phyloP scores from a whole-genome alignment of 805 yeast genomes.

The Debaryomyces tyrocola region DNA sequence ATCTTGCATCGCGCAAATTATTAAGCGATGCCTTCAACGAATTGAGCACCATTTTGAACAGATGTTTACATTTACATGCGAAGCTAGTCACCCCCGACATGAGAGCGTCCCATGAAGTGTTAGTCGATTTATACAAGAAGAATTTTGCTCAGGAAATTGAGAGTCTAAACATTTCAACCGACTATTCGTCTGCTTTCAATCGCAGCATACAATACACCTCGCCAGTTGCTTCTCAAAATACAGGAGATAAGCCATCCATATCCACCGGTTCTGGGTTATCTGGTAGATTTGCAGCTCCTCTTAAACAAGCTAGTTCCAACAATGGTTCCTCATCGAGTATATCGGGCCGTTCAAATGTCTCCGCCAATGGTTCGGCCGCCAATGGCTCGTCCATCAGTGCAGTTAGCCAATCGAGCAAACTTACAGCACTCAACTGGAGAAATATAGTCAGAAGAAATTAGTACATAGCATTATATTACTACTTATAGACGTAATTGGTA shows the following conservation, averaged over 20 bases:
- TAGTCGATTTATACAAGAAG: slow-evolving; percentile 60
- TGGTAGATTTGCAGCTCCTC: slow-evolving; percentile 2
- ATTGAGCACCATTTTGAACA: slow-evolving; percentile 60
- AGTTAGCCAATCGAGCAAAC: slow-evolving; percentile 8
- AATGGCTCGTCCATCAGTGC: slow-evolving; percentile 11
- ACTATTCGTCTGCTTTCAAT: slow-evolving; percentile 26
- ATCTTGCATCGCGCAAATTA: slow-evolving; percentile 30
- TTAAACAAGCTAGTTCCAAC: slow-evolving; percentile 9
- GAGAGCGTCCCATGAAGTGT: slow-evolving; percentile 63
- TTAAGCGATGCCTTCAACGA: slow-evolving; percentile 61
- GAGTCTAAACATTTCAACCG: slow-evolving; percentile 34
- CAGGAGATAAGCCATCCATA: slow-evolving; percentile 4
- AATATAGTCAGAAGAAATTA: background rate
- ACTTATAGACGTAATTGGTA: too few species aligned
- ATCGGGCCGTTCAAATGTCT: slow-evolving; percentile 21
- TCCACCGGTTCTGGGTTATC: slow-evolving; percentile 6
- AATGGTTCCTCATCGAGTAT: slow-evolving; percentile 16
- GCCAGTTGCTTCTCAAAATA: slow-evolving; percentile 10
- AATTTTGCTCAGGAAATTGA: slow-evolving; percentile 70
- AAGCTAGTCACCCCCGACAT: slow-evolving; percentile 56
- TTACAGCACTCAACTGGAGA: slow-evolving; percentile 40
- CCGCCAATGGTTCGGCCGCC: slow-evolving; percentile 10
- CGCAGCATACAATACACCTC: slow-evolving; percentile 10
- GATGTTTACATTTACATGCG: slow-evolving; percentile 70
- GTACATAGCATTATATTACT: background rate